These are phyloP conservation scores for Rhodocollybia butyracea DNA, from an alignment of 768 basidiomycete species.

Conservation along the genomic window DNA sequence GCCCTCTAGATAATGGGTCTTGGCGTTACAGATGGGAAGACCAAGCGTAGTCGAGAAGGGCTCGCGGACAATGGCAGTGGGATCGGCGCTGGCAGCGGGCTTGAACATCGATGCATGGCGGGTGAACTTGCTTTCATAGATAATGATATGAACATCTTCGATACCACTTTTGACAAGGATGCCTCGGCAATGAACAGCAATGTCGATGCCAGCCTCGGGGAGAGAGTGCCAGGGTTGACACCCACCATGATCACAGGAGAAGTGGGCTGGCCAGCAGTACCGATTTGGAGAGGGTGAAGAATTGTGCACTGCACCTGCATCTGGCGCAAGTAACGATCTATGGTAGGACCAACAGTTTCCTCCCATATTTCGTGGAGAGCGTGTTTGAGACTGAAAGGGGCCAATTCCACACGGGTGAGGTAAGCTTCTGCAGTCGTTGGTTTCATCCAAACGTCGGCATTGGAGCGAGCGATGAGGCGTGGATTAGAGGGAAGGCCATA, in stretches of 20 bases:
- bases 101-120: constrained; percentile 15
- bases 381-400: constrained; percentile 21
- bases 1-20: constrained; percentile 22
- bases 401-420: constrained; percentile 19
- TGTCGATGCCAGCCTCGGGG: constrained; percentile 21
- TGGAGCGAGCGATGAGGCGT: constrained; percentile 24
- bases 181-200: constrained; percentile 18
- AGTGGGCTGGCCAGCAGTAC: too few relatives aligned
- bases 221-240: constrained; percentile 26
- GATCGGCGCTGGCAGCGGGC: constrained; percentile 8
- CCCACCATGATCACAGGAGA: constrained; percentile 31
- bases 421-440: constrained; percentile 24
- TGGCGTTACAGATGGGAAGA: constrained; percentile 23
- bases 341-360: constrained; percentile 11
- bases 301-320: too few relatives aligned
- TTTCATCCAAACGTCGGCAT: constrained; percentile 17
- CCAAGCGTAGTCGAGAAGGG: constrained; percentile 27
- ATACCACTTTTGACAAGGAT: constrained; percentile 23
- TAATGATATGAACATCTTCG: constrained; percentile 28
- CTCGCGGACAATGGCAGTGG: constrained; percentile 16
- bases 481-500: constrained; percentile 27
- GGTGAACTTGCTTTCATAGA: constrained; percentile 25
- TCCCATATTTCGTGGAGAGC: constrained; percentile 19
- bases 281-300: too few relatives aligned
- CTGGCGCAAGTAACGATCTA: too few relatives aligned